Evolutionary conservation across 495 filamentous ascomycete species (phyloP), one percentile per base, ranked within the genome.

Genomic region (Pyronema domesticum): DNA sequence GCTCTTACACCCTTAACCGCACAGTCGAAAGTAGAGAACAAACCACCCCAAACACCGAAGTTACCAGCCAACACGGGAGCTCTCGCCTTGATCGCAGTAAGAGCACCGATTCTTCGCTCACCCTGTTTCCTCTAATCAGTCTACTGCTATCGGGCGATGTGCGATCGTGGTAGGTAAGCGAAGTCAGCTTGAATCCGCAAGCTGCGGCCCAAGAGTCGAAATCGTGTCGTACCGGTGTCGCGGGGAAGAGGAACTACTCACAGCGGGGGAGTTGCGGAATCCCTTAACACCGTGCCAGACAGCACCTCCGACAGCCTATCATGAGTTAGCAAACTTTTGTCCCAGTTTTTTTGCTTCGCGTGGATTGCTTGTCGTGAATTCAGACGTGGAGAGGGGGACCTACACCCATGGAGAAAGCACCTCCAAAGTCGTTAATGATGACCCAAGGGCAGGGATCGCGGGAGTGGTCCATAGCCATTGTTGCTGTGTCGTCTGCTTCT

Each of bases 201-300:
- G 23, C 23, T 30, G 15, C 39, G 39, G 15, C 11, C 39, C 39
- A 42, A 13, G 39, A 17, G 39, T 42, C 15, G 39, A 42, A 42
- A 13, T 13, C 15, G 39, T 42, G 39, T 13, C 39, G 11, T 17
- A 42, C 1, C 39, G 11, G 39, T 7, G 15, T 17, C 39, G 15
- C 39, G 11, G 39, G 39, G 11, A 42, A 51, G 33, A 18, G 19
- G 23, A n/a, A 37, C 37, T 34, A 56, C 51, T 2, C 56, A 64
- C 62, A 30, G 46, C 39, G 30, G 78, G 78, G 58, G 76, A 78
- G 74, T 94, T 94, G 45, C 89, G 72, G 74, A 85, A 94, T 52
- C 89, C 91, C 73, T 98, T 98, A 46, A 98, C 80, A 63, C 93
- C 93, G 71, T 98, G 91, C 91, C 91, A 98, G 68, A 96, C 80